Evolutionary conservation across 257 asterid genomes (phyloP).

Genomic region (Solanum raphanifolium): DNA sequence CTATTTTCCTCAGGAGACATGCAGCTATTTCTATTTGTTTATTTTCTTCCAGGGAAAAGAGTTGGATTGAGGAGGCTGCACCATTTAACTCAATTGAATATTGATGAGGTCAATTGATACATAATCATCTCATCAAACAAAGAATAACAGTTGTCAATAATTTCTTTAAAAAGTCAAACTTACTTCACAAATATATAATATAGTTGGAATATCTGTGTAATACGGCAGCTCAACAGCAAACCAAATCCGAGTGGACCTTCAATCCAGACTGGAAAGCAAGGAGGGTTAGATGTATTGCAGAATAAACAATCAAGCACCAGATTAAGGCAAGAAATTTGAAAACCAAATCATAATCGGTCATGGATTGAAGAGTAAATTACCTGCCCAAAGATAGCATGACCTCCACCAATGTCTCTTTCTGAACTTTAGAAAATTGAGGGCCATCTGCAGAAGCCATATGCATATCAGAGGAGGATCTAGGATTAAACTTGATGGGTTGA

Average conservation of each 20-base stretch:
- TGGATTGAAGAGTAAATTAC: constrained; percentile 18
- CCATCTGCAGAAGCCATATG: constrained; percentile 46
- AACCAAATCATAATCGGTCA: background rate
- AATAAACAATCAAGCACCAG: constrained; percentile 12
- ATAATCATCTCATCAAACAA: background rate
- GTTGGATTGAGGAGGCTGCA: background rate
- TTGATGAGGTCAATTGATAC: background rate
- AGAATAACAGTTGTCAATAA: background rate
- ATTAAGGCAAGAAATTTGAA: background rate
- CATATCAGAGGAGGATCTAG: background rate
- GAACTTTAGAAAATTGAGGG: constrained; percentile 46
- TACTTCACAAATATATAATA: constrained; percentile 75
- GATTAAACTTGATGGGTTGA: background rate
- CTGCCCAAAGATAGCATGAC: constrained; percentile 81
- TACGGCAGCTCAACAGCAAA: constrained; percentile 76
- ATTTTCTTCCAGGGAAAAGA: background rate
- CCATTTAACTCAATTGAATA: background rate
- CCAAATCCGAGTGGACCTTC: constrained; percentile 95
- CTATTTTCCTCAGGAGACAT: background rate
- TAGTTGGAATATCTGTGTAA: constrained; percentile 68
- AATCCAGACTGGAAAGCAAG: constrained; percentile 57
- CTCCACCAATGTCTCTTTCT: constrained; percentile 68
- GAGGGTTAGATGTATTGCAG: background rate
- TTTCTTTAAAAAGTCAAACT: constrained; percentile 22
- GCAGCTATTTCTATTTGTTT: background rate